These are phyloP conservation scores for Iberis pinnata DNA, from an alignment of 345 rosid genomes.

Conservation along the genomic window DNA sequence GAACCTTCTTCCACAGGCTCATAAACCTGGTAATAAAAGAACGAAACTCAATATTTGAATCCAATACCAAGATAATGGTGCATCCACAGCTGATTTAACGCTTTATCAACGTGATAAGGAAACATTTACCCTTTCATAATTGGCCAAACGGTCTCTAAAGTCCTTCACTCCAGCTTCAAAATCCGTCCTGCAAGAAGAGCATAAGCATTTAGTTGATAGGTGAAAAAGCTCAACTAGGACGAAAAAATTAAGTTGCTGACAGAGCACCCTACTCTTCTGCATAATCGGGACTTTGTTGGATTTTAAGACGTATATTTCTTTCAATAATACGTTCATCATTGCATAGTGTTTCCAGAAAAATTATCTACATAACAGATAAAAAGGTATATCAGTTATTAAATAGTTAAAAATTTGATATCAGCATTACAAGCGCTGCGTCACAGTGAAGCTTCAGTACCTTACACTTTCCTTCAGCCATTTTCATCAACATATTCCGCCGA, in stretches of 20 bases:
- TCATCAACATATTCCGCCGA: slow-evolving; percentile 96
- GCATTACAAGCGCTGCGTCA: slow-evolving; percentile 8
- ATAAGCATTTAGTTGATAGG: slow-evolving; percentile 24
- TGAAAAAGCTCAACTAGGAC: slow-evolving; percentile 5
- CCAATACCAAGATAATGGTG: slow-evolving; percentile 13
- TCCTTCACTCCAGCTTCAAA: slow-evolving; percentile 82
- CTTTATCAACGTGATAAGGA: slow-evolving; percentile 11
- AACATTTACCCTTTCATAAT: slow-evolving; percentile 69
- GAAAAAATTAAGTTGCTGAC: slow-evolving; percentile 21
- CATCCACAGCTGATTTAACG: slow-evolving; percentile 5
- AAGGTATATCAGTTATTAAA: slow-evolving; percentile 10
- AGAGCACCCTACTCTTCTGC: slow-evolving; percentile 75
- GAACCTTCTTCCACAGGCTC: slow-evolving; percentile 99
- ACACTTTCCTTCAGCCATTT: slow-evolving; percentile 99
- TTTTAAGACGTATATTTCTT: slow-evolving; percentile 95
- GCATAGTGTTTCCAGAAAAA: slow-evolving; percentile 95
- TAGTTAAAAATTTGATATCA: not conserved
- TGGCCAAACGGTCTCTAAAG: slow-evolving; percentile 75
- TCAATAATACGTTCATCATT: slow-evolving; percentile 87
- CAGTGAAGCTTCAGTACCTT: slow-evolving; percentile 51
- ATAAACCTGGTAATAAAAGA: slow-evolving; percentile 58
- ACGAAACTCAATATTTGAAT: slow-evolving; percentile 10
- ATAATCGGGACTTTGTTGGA: slow-evolving; percentile 98
- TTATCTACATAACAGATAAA: slow-evolving; percentile 48
- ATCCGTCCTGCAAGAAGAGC: slow-evolving; percentile 66